Base-by-base conservation (phyloP, 768 basidiomycete genomes). In the Mycena filopes region DNA sequence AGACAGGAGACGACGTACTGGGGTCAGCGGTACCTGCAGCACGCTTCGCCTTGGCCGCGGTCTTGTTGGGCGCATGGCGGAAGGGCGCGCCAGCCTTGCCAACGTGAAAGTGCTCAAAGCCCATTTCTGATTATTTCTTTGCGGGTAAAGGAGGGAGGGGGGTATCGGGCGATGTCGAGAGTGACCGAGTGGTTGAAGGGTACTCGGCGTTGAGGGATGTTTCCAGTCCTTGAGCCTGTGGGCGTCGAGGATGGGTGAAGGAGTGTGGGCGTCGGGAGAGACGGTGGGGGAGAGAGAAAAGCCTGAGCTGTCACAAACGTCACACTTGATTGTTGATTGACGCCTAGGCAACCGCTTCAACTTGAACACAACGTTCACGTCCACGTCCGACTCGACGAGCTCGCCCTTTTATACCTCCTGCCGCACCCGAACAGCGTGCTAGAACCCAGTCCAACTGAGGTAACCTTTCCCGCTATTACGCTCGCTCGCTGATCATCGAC, bases 231-330 rank as follows among this genome's bases (percentile, higher is more conserved):
- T 26, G 25, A 16, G 8, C 33, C 13, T 40, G 21, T 13, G 41
- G 11, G 9, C 1, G 20, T 15, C 12, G n/a, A n/a, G 36, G 18
- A 38, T 12, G 43, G 16, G n/a, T n/a, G 49, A 69, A 69, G 12
- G 68, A 66, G 51, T 54, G 68, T 69, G 65, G 47, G 59, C 64
- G 60, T 61, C 58, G 51, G 42, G 62, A n/a, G n/a, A 38, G 51
- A 55, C 63, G 59, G 53, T 40, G 59, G 40, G 46, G 59, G 29
- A 16, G 40, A 25, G 25, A 47, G 42, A 54, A 62, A 33, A 53
- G 31, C 43, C 26, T 43, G 18, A 23, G 12, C 2, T 31, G 55
- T 43, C 15, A 55, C 42, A 43, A n/a, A 18, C n/a, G 41, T 42
- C 41, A 20, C 8, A 16, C 10, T 18, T 20, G 41, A 5, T 42